Conservation (phyloP, 2,329 filamentous ascomycete genomes). For the Microcyclospora pomicola region DNA sequence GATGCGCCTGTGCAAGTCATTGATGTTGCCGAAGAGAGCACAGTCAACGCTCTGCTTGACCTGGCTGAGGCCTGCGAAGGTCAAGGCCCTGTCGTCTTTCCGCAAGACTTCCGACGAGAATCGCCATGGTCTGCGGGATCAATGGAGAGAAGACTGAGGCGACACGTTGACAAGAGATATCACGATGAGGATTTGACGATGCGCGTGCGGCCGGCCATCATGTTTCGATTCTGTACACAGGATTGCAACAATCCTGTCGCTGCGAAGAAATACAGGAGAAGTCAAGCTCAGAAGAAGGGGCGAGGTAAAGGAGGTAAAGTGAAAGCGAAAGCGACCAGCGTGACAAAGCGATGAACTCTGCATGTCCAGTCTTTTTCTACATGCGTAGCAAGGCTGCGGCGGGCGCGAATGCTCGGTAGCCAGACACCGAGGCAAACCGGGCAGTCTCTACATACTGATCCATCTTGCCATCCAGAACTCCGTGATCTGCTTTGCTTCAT, state of each 20-base stretch:
- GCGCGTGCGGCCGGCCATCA: constrained; percentile 1
- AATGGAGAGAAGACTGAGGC: neutral
- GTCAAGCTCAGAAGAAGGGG: no score
- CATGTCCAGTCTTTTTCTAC: no score
- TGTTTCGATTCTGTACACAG: constrained; percentile 3
- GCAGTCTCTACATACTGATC: constrained; percentile 41
- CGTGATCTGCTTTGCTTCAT: constrained; percentile 52
- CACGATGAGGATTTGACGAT: no score
- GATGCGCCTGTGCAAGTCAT: constrained; percentile 6
- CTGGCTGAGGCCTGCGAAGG: constrained; percentile 2
- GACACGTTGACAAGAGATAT: no score
- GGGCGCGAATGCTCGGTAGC: neutral
- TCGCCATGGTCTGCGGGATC: neutral
- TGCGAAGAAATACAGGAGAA: no score
- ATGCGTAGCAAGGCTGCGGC: no score
- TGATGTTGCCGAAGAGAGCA: constrained; percentile 1
- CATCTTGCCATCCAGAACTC: constrained; percentile 57
- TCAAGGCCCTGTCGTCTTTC: neutral
- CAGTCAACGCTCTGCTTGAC: neutral
- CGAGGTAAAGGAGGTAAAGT: no score
- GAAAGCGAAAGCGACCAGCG: no score
- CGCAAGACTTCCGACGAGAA: constrained; percentile 1
- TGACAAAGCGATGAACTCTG: no score
- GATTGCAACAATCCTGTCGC: neutral
- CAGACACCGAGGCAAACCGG: neutral